phyloP scores from a whole-genome alignment of 192 early-diverging fungal species.

The Gryganskiella cystojenkinii region DNA sequence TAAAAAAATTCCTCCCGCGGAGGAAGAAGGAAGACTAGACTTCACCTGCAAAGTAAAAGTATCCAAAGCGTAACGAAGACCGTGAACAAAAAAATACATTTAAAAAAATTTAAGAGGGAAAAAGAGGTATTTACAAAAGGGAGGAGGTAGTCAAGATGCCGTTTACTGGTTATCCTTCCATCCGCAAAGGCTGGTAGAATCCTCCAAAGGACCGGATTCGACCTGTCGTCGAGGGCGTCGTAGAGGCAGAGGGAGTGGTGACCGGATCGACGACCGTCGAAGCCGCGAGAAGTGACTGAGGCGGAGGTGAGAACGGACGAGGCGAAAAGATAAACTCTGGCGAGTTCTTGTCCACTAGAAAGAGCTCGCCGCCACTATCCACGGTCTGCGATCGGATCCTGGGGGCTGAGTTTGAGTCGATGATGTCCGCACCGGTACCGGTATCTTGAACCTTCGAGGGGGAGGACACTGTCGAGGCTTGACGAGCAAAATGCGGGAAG shows the following conservation, averaged over 20 bases:
- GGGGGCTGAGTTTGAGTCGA: no score
- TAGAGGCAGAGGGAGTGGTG: no score
- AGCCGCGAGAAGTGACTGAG: background rate
- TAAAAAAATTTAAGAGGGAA: background rate
- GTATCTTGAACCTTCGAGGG: background rate
- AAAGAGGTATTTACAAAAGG: background rate
- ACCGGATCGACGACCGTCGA: no score
- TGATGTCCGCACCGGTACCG: no score
- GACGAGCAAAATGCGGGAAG: no score
- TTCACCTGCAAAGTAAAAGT: slow-evolving; percentile 3
- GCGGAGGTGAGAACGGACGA: slow-evolving; percentile 24
- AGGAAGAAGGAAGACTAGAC: background rate
- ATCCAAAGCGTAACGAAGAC: background rate
- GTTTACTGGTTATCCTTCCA: slow-evolving; percentile 28
- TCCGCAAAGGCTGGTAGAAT: slow-evolving; percentile 28
- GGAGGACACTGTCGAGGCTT: background rate
- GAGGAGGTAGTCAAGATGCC: background rate
- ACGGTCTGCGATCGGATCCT: no score
- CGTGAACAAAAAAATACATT: background rate
- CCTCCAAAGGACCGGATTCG: slow-evolving; percentile 32
- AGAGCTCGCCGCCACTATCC: no score
- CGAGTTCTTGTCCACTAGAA: background rate
- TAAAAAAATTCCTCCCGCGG: background rate
- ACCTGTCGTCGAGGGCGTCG: no score
- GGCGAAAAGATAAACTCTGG: slow-evolving; percentile 45